phyloP scores from a whole-genome alignment of 805 yeast genomes.

The Suhomyces kilbournensis region DNA sequence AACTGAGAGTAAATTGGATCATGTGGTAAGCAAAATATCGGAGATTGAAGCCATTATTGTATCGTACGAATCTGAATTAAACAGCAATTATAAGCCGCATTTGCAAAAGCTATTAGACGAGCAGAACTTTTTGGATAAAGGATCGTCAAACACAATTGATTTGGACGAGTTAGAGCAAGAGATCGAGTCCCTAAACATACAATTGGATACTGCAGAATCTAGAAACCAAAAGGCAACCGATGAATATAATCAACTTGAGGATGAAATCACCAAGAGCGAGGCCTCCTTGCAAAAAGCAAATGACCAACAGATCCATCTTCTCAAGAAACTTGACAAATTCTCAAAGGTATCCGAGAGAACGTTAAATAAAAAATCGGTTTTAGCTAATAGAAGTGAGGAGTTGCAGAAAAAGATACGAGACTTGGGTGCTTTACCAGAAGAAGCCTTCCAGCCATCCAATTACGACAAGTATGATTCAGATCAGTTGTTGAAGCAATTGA shows the following conservation, averaged over 20 bases:
- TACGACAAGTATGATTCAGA: conserved; percentile 48
- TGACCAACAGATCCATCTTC: conserved; percentile 51
- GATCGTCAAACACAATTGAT: conserved; percentile 8
- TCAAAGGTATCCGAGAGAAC: conserved; percentile 64
- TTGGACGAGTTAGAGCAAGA: conserved; percentile 19
- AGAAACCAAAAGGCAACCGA: conserved; percentile 25
- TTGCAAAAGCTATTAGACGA: conserved; percentile 14
- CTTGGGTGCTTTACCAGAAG: conserved; percentile 87
- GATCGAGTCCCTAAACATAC: conserved; percentile 20
- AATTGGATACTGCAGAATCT: conserved; percentile 25
- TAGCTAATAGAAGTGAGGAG: conserved; percentile 65
- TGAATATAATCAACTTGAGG: conserved; percentile 25
- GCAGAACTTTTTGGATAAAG: conserved; percentile 7
- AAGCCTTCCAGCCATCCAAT: conserved; percentile 51
- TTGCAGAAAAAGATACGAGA: conserved; percentile 71
- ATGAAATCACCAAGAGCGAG: conserved; percentile 34
- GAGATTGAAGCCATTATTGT: conserved; percentile 48
- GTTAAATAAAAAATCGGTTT: conserved; percentile 58
- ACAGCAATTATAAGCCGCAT: conserved; percentile 57
- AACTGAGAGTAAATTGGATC: conserved; percentile 40
- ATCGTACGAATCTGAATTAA: conserved; percentile 51
- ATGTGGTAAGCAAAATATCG: conserved; percentile 37
- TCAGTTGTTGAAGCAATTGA: conserved; percentile 51
- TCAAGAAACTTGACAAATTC: conserved; percentile 56
- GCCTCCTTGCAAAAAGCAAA: conserved; percentile 47